Evolutionary conservation across 2,329 filamentous ascomycete species (phyloP).

Genomic region (Emmonsia crescens): DNA sequence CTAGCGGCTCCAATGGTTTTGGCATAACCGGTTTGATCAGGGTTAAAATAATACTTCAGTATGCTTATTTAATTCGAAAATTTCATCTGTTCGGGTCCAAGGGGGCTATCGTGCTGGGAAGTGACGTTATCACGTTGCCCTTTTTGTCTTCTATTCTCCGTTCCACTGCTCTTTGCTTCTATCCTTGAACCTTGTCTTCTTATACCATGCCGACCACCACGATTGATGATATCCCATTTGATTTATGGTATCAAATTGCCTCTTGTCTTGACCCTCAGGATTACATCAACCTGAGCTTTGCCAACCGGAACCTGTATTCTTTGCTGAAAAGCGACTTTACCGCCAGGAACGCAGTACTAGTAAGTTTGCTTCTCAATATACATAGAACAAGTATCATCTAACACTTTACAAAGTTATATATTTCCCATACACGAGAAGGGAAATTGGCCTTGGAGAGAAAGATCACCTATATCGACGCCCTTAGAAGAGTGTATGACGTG

Average conservation of each 20-base stretch:
- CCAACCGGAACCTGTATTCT: conserved; percentile 41
- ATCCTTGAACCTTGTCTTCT: not conserved
- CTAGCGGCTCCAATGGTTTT: not conserved
- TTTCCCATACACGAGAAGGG: conserved; percentile 37
- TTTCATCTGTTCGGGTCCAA: not conserved
- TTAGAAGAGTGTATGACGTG: conserved; percentile 52
- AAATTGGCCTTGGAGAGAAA: conserved; percentile 26
- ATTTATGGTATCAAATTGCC: conserved; percentile 52
- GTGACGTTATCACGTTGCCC: not conserved
- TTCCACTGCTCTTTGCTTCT: not conserved
- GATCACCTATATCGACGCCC: conserved; percentile 40
- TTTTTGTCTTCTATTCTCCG: not conserved
- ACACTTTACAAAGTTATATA: conserved; percentile 27
- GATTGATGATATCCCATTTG: conserved; percentile 47
- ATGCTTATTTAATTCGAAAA: not conserved
- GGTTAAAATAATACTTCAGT: not conserved
- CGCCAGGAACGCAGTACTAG: conserved; percentile 48
- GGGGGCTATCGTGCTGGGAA: not conserved
- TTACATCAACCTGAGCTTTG: conserved; percentile 45
- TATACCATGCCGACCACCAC: conserved; percentile 3
- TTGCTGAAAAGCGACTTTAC: conserved; percentile 46
- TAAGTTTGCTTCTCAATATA: conserved; percentile 27
- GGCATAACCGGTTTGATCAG: not conserved
- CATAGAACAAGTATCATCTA: conserved; percentile 8
- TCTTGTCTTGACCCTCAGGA: conserved; percentile 47